Conservation (phyloP, 345 rosid genomes). For the Salix udensis region DNA sequence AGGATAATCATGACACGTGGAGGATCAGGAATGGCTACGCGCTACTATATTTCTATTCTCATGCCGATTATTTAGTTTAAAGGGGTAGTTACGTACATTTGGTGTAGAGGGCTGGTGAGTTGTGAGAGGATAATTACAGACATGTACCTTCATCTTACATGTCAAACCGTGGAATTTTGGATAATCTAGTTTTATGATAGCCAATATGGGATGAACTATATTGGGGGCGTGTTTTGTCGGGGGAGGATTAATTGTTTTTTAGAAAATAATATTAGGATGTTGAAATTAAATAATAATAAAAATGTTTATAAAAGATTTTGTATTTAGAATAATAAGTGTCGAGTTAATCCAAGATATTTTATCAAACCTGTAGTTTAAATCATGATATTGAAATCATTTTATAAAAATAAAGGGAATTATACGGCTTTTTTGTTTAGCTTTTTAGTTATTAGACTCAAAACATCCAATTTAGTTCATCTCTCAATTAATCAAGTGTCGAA, state of each 20-base stretch:
- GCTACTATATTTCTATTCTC: neutral
- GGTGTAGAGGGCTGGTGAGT: neutral
- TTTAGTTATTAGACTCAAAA: too few relatives aligned
- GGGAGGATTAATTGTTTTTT: too few relatives aligned
- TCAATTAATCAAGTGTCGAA: rapidly evolving
- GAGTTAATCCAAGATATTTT: rapidly evolving
- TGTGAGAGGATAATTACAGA: neutral
- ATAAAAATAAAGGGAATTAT: rapidly evolving
- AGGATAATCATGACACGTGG: constrained; percentile 13
- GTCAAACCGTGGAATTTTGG: neutral
- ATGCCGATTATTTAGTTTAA: constrained; percentile 13
- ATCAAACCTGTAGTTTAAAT: rapidly evolving
- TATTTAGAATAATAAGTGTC: rapidly evolving
- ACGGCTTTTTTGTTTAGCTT: too few relatives aligned
- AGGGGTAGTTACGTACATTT: neutral
- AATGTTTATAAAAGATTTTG: rapidly evolving
- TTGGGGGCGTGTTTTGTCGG: too few relatives aligned
- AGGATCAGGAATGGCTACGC: neutral
- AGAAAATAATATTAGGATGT: too few relatives aligned
- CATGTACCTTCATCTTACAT: neutral
- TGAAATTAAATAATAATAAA: too few relatives aligned
- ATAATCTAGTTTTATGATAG: neutral
- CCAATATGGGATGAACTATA: too few relatives aligned
- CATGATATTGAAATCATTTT: rapidly evolving
- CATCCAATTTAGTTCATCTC: rapidly evolving